Conservation (phyloP, 306 rosid species). For the Medicago lupulina region DNA sequence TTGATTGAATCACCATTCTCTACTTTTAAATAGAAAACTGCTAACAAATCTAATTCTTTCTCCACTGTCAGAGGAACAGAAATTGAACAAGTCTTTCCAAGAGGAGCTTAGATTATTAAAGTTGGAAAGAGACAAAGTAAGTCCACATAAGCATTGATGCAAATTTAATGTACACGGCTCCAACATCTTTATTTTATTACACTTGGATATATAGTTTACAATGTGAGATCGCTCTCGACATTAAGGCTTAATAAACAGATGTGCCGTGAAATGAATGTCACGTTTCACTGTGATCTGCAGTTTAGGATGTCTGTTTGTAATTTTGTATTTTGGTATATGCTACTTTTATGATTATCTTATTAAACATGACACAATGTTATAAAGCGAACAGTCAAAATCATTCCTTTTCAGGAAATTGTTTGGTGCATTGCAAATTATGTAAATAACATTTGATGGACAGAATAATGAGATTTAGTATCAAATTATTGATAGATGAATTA, state of each 20-base stretch:
- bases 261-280: slow-evolving; percentile 8
- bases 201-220: slow-evolving; percentile 8
- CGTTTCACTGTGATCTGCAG: slow-evolving; percentile 23
- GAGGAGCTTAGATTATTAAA: slow-evolving; percentile 71
- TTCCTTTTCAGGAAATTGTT: background rate
- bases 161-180: slow-evolving; percentile 30
- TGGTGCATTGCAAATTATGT: slow-evolving; percentile 1
- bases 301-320: slow-evolving; percentile 8
- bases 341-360: slow-evolving; percentile 5
- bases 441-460: slow-evolving; percentile 4
- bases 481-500: slow-evolving; percentile 9
- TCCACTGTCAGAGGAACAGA: slow-evolving; percentile 72
- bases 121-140: slow-evolving; percentile 72
- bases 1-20: slow-evolving; percentile 12
- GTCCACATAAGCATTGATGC: slow-evolving; percentile 43
- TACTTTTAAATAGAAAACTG: slow-evolving; percentile 21
- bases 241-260: slow-evolving; percentile 23
- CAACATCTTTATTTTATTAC: slow-evolving; percentile 20
- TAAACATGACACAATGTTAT: slow-evolving; percentile 12
- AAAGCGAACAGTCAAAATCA: slow-evolving; percentile 29
- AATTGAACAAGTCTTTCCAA: slow-evolving; percentile 65
- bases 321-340: background rate
- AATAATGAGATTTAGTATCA: slow-evolving; percentile 11
- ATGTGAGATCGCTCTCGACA: slow-evolving; percentile 12
- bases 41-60: slow-evolving; percentile 33